Evolutionary conservation across 306 rosid genomes (phyloP), one percentile per base, ranked within the genome.

Genomic region (Vicia villosa): DNA sequence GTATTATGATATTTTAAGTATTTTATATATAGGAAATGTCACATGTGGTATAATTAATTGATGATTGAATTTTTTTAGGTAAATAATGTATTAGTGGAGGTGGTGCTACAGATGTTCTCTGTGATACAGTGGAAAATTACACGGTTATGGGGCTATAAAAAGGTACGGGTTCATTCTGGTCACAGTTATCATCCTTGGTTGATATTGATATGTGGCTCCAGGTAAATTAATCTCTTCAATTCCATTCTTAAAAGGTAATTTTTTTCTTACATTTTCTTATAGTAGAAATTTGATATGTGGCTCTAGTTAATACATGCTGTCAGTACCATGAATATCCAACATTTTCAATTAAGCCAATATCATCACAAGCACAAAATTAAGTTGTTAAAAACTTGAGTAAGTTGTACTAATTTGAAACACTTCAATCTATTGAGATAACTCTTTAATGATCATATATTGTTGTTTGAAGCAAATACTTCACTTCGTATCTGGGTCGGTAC

Each of bases 81-180:
- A 63, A 37, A 21, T 36, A 79, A 81, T 32, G 89, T 78, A n/a
- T 16, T 15, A 3, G 80, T 66, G 11, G 90, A 80, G 63, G 83
- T 81, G 63, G 76, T 78, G 77, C 90, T 7, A 83, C 89, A 77
- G 81, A 86, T 70, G 92, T 86, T 72, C 81, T 91, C 0, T 88
- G 95, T 22, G 89, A 91, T 3, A 82, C 83, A 8, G 97, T 86
- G 65, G 90, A 81, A 5, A 88, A 67, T 43, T 71, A 91, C 79
- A 88, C 70, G 95, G 92, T 45, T 85, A 91, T 72, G 97, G 97
- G 19, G 90, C 88, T 58, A 60, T 92, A 24, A 89, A 87, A 82
- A 87, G 98, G 98, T 87, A 74, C 3, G 24, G 0, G 8, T 68
- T 70, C 19, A 4, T 51, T 41, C 6, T 19, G 21, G 20, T 58